A percentile compares a stretch with the other conserved stretches of the same genome.
Evolutionary conservation across 331 rosid genomes (phyloP).

Genomic region (Arachis monticola): DNA sequence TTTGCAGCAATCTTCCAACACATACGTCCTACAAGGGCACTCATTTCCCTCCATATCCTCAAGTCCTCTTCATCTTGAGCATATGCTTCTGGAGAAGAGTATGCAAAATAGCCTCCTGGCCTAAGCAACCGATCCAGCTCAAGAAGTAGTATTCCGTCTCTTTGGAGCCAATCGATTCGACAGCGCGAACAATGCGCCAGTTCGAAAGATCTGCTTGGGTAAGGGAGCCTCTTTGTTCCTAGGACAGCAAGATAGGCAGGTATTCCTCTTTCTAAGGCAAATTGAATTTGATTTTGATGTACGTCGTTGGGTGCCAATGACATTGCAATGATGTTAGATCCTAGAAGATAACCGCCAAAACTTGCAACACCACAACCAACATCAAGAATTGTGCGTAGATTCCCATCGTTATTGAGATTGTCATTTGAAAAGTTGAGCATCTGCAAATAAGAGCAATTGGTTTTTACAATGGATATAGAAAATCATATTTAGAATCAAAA

Average conservation of each 20-base stretch:
- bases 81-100: conserved; percentile 91
- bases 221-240: conserved; percentile 91
- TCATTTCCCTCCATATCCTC: conserved; percentile 87
- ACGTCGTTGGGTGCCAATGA: conserved; percentile 93
- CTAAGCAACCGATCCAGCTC: conserved; percentile 83
- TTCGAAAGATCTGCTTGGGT: conserved; percentile 90
- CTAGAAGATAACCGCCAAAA: conserved; percentile 83
- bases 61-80: conserved; percentile 69
- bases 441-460: conserved; percentile 42
- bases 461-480: neutral
- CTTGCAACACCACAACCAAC: conserved; percentile 94
- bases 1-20: conserved; percentile 79
- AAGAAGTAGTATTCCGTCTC: conserved; percentile 85
- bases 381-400: conserved; percentile 76
- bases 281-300: conserved; percentile 90
- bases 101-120: conserved; percentile 84
- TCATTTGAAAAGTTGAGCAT: conserved; percentile 80
- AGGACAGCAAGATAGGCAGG: conserved; percentile 91
- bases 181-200: conserved; percentile 91
- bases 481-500: too few relatives aligned
- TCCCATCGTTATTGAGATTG: conserved; percentile 72
- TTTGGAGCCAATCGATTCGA: conserved; percentile 87
- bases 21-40: conserved; percentile 72
- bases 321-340: conserved; percentile 72
- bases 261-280: conserved; percentile 87